Base-by-base conservation (phyloP, 164 flowering plant genomes). In the Hamamelis virginiana region DNA sequence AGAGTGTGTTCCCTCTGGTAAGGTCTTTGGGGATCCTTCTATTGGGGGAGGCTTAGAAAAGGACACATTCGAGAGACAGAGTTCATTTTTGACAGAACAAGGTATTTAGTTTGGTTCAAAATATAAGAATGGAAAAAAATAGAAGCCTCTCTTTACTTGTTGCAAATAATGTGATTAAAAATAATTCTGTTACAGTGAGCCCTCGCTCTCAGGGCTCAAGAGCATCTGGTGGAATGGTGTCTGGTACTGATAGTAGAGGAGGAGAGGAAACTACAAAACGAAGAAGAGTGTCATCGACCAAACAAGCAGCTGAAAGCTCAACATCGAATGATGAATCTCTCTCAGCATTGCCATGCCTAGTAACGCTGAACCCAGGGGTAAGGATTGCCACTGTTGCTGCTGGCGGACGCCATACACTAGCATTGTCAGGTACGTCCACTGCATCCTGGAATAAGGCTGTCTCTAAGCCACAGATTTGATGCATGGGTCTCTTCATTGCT, bases 1-100 rank as follows among this genome's bases (percentile, higher is more conserved):
- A 75, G 99, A 96, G 73, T 96, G 98, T 78, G 81, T 96, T 41
- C 99, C 99, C 16, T 86, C 97, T 62, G 99, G 97, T 23, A 93
- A 86, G 80, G 82, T 92, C 4, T 66, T 87, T 15, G 92, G 85
- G 53, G 96, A 90, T 52, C 78, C 82, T 45, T 62, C 91, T 16
- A 8, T 56, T 0, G 83, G 78, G 3, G 78, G 62, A 71, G 69
- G 23, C 41, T 23, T 64, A 58, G 94, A 88, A 57, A 89, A 80
- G 73, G 95, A 89, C 75, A 65, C 28, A 28, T 33, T 38, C 53
- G 91, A 91, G 55, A 76, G 78, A 70, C 88, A 85, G 26, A 78
- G 69, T 75, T 78, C 81, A 1, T 64, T 77, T 47, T 73, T 82
- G 73, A 72, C 86, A 63, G 93, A 89, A 63, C 97, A 88, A 86